Base-by-base conservation (phyloP, 306 rosid genomes). In the Fragaria ananassa region DNA sequence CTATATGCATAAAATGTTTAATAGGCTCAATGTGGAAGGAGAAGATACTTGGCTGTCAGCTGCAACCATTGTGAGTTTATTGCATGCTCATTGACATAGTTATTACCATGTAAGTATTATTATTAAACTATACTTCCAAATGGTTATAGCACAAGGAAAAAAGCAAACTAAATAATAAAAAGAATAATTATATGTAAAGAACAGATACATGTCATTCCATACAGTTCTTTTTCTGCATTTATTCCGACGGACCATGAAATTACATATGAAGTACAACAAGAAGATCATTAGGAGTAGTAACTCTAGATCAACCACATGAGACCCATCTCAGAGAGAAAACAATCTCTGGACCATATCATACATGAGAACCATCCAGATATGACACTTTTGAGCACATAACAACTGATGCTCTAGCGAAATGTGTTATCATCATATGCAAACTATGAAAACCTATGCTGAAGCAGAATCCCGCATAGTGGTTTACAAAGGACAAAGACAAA, bases 351-450 rank as follows among this genome's bases (percentile, higher is more conserved):
- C 56, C 39, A 14, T 57, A 57, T 25, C 15, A 58, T 58, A 58
- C 34, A 58, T 3, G 27, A 23, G 35, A 58, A 34, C 15, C 64
- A 25, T 58, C 64, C 64, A 58, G 35, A 56, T 56, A 13, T 46
- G 57, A 51, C 17, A 18, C 3, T 1, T n/a, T n/a, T 4, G 45
- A 9, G 9, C 10, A 19, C 31, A 37, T 37, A 10, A 61, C 39
- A 61, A 58, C 17, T 21, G 34, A 17, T 19, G 60, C 60, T 19
- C 60, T 19, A 54, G 60, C 27, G 9, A 54, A 54, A n/a, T 19
- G 60, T 54, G 61, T n/a, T 47, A 54, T 54, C 65, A 72, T 12
- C 65, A 72, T 12, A 35, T 51, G 75, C 13, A 71, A 56, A 21
- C 18, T 72, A 35, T 72, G 50, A 56, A 23, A 45, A 41, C 76